Conservation (phyloP, 2,329 filamentous ascomycete species). For the Neobulgaria alba region DNA sequence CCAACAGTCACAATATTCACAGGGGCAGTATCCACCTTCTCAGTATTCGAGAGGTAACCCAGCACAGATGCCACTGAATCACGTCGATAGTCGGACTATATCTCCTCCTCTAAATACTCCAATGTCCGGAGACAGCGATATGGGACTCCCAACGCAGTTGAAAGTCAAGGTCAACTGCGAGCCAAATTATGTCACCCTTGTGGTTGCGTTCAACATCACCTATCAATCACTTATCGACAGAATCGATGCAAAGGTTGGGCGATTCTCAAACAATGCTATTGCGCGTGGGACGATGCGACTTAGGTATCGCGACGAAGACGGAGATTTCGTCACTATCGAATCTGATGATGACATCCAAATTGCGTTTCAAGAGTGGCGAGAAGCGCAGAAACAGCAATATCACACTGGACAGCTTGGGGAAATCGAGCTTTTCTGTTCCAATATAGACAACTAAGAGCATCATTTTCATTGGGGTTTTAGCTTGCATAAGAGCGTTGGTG, state of each 20-base stretch:
- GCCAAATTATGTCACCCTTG: slow-evolving; percentile 87
- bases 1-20: slow-evolving; percentile 32
- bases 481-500: slow-evolving; percentile 11
- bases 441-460: slow-evolving; percentile 29
- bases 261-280: slow-evolving; percentile 78
- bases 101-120: slow-evolving; percentile 35
- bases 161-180: slow-evolving; percentile 95
- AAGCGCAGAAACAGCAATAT: slow-evolving; percentile 55
- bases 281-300: slow-evolving; percentile 75
- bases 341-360: slow-evolving; percentile 95
- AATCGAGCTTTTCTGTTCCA: slow-evolving; percentile 77
- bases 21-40: slow-evolving; percentile 14
- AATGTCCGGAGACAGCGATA: slow-evolving; percentile 35
- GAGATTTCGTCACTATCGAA: slow-evolving; percentile 86
- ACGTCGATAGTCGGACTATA: slow-evolving; percentile 30
- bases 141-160: slow-evolving; percentile 61
- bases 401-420: slow-evolving; percentile 69
- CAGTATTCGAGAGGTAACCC: slow-evolving; percentile 29
- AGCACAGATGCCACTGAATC: slow-evolving; percentile 25
- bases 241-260: slow-evolving; percentile 88
- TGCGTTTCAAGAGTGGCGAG: slow-evolving; percentile 89
- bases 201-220: slow-evolving; percentile 90
- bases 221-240: slow-evolving; percentile 91
- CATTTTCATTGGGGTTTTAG: background rate
- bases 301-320: slow-evolving; percentile 85